Evolutionary conservation across 2,329 filamentous ascomycete genomes (phyloP).

Genomic region (Fusarium torulosum): DNA sequence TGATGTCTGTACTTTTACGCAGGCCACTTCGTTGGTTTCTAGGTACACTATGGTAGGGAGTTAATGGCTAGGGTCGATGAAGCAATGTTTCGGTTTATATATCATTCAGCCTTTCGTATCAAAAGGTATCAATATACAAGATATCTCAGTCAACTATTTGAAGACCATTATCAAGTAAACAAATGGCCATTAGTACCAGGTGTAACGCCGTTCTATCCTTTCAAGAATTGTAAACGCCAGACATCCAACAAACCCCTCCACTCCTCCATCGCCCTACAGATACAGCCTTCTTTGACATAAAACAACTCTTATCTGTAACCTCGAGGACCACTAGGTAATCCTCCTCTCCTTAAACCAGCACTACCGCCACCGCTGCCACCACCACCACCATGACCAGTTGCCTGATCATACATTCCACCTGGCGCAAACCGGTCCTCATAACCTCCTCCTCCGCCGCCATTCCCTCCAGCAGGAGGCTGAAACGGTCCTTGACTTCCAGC

Average conservation of each 20-base stretch:
- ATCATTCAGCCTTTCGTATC: neutral
- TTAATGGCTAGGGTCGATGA: constrained; percentile 16
- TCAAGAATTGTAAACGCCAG: constrained; percentile 29
- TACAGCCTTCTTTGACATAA: neutral
- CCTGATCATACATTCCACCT: constrained; percentile 59
- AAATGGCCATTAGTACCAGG: constrained; percentile 32
- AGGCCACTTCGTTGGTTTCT: constrained; percentile 1
- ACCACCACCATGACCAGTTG: constrained; percentile 45
- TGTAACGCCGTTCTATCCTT: constrained; percentile 46
- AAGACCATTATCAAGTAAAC: constrained; percentile 10
- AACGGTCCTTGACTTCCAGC: constrained; percentile 58
- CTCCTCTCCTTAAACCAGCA: constrained; percentile 52
- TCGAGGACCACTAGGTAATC: constrained; percentile 62
- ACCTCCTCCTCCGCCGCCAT: constrained; percentile 51
- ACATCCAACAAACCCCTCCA: constrained; percentile 17
- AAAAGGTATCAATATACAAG: constrained; percentile 12
- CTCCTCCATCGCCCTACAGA: neutral
- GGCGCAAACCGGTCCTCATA: constrained; percentile 63
- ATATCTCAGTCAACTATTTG: neutral
- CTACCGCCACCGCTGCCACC: constrained; percentile 51
- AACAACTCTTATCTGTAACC: constrained; percentile 51
- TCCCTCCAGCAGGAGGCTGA: constrained; percentile 57
- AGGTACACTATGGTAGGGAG: constrained; percentile 29
- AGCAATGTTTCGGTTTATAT: constrained; percentile 5
- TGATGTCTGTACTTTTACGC: constrained; percentile 29